These are phyloP conservation scores for Cyclanthera cordifolia DNA, from an alignment of 306 rosid species.

Conservation along the genomic window DNA sequence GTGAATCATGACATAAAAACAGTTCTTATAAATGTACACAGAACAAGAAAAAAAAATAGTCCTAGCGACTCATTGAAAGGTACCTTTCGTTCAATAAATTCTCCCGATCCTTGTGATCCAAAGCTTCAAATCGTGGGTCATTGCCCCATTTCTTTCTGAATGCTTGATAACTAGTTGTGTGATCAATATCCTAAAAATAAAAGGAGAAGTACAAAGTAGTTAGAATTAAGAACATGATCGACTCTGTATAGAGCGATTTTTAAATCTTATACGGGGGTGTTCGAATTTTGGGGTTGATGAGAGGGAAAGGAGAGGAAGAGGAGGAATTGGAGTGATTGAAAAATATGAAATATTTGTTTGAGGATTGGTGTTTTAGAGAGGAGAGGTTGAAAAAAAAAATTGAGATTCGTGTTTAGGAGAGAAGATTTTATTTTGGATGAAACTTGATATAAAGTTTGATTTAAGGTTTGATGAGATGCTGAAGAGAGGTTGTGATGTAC, in stretches of 20 bases:
- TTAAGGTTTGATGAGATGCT: too few relatives aligned
- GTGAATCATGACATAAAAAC: background rate
- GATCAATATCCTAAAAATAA: conserved; percentile 57
- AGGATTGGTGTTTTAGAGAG: too few relatives aligned
- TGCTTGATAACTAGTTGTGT: conserved; percentile 52
- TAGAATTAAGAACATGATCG: background rate
- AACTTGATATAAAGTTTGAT: too few relatives aligned
- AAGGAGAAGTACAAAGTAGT: background rate
- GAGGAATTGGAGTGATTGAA: too few relatives aligned
- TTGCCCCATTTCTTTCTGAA: conserved; percentile 81
- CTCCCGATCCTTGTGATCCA: conserved; percentile 94
- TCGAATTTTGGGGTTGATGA: too few relatives aligned
- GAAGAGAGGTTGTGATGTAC: too few relatives aligned
- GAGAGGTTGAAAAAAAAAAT: too few relatives aligned
- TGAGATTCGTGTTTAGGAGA: too few relatives aligned
- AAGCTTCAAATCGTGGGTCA: conserved; percentile 73
- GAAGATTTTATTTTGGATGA: too few relatives aligned
- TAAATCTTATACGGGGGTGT: too few relatives aligned
- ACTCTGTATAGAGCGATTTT: background rate
- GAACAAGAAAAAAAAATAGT: conserved; percentile 11
- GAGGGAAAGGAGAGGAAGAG: too few relatives aligned
- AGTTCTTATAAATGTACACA: background rate
- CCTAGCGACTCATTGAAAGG: conserved; percentile 10
- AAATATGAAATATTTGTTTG: too few relatives aligned
- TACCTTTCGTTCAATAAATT: conserved; percentile 85